phyloP scores from a whole-genome alignment of 2,329 filamentous ascomycete genomes.

The Intubia oerlemansii region DNA sequence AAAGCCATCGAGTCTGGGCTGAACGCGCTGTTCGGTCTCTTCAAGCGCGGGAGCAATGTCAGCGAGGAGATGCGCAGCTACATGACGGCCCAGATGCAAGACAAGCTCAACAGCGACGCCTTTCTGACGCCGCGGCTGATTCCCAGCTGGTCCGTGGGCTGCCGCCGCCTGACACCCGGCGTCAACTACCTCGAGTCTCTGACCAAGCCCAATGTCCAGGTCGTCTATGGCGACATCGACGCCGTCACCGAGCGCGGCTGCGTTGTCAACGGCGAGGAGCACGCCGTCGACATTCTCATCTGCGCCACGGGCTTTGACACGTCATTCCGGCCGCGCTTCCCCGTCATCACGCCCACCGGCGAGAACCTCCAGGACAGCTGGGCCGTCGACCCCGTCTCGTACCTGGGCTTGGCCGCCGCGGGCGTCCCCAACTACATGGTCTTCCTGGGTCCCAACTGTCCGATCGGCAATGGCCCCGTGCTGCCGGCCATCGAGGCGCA shows the following conservation, averaged over 20 bases:
- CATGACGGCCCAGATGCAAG: constrained; percentile 20
- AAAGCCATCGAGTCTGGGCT: constrained; percentile 6
- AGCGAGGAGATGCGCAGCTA: constrained; percentile 17
- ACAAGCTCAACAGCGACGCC: constrained; percentile 12
- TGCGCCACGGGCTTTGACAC: constrained; percentile 20
- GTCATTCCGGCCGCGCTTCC: constrained; percentile 15
- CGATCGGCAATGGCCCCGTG: constrained; percentile 7
- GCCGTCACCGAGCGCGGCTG: constrained; percentile 13
- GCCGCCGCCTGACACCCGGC: constrained; percentile 20
- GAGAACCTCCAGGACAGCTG: constrained; percentile 9
- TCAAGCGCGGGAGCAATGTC: constrained; percentile 3
- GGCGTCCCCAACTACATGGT: constrained; percentile 13
- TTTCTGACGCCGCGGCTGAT: constrained; percentile 17
- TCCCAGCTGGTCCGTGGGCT: constrained; percentile 22
- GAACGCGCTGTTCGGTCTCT: constrained; percentile 6
- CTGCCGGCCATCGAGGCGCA: constrained; percentile 8
- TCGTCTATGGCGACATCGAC: constrained; percentile 16
- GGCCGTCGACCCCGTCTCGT: constrained; percentile 15
- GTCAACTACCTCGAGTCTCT: constrained; percentile 21
- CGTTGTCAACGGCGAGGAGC: constrained; percentile 11
- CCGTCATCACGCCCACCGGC: constrained; percentile 5
- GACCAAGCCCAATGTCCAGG: constrained; percentile 21
- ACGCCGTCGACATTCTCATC: constrained; percentile 11
- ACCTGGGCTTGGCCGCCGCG: constrained; percentile 12
- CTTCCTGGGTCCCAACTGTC: constrained; percentile 8